These are phyloP conservation scores for Salisapilia sapeloensis DNA, from an alignment of 352 stramenopile species.

Conservation along the genomic window DNA sequence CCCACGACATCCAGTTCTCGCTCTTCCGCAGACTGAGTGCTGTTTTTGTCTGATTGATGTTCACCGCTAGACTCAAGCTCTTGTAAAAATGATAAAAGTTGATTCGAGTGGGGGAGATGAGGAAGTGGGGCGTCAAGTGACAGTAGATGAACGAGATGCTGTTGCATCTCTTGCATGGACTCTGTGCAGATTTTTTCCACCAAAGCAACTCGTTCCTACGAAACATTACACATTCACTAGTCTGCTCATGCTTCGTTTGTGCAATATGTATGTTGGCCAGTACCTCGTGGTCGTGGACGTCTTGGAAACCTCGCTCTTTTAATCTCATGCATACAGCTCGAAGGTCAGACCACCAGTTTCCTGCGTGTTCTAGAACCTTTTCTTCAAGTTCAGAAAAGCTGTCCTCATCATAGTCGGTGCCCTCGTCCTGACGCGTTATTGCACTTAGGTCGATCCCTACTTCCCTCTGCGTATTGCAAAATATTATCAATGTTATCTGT, in stretches of 20 bases:
- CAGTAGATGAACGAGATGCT: constrained; percentile 13
- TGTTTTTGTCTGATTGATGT: constrained; percentile 5
- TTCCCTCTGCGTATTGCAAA: constrained; percentile 2
- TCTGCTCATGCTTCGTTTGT: not conserved
- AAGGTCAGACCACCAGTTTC: constrained; percentile 65
- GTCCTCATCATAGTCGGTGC: constrained; percentile 1
- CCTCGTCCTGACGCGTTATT: not conserved
- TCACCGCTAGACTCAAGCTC: not conserved
- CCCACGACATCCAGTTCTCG: constrained; percentile 25
- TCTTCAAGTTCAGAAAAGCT: constrained; percentile 8
- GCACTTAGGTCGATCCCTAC: not conserved
- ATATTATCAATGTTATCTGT: not conserved
- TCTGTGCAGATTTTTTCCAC: constrained; percentile 24
- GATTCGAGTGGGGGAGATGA: constrained; percentile 9
- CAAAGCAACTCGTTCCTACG: constrained; percentile 16
- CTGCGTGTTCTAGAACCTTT: constrained; percentile 10
- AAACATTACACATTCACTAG: not conserved
- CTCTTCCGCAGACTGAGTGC: constrained; percentile 1
- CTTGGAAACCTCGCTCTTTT: constrained; percentile 2
- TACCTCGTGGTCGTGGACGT: not conserved
- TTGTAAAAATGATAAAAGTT: constrained; percentile 8
- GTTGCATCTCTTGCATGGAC: constrained; percentile 10
- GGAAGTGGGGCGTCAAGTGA: not conserved
- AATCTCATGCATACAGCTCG: constrained; percentile 19
- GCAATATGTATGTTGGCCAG: constrained; percentile 1